Evolutionary conservation across 2,329 filamentous ascomycete species (phyloP).

Genomic region (Botrytis tulipae): DNA sequence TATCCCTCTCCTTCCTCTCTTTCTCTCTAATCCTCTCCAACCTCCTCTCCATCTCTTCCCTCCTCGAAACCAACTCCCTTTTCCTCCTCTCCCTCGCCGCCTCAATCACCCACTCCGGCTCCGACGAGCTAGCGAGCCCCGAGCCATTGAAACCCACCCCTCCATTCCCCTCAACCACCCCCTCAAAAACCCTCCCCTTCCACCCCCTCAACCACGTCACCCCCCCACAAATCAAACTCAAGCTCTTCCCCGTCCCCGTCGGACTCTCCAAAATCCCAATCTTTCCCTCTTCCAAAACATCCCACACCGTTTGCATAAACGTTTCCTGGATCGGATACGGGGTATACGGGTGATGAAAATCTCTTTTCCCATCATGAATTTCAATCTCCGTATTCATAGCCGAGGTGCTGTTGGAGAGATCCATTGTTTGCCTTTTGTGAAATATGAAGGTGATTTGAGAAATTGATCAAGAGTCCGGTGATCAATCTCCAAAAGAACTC

Average conservation of each 20-base stretch:
- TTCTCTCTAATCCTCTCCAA: constrained; percentile 55
- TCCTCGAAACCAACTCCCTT: constrained; percentile 53
- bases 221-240: constrained; percentile 70
- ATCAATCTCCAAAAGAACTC: neutral
- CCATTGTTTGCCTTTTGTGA: neutral
- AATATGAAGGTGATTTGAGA: neutral
- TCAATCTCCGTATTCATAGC: neutral
- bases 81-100: constrained; percentile 57
- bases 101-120: constrained; percentile 69
- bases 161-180: constrained; percentile 55
- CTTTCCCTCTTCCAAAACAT: constrained; percentile 63
- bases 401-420: neutral
- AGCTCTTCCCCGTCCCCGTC: constrained; percentile 69
- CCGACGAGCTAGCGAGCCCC: constrained; percentile 47
- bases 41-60: constrained; percentile 58
- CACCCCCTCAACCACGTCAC: constrained; percentile 70
- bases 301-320: constrained; percentile 69
- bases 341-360: constrained; percentile 69
- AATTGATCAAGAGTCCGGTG: neutral
- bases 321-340: constrained; percentile 69
- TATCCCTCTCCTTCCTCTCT: constrained; percentile 53
- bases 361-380: constrained; percentile 20
- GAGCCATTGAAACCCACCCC: neutral
- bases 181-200: constrained; percentile 44
- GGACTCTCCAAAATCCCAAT: constrained; percentile 73